Percentiles rank a stretch among this genome's conserved stretches.
Evolutionary conservation across 129 eudicot species (phyloP).

Genomic region (Oenanthe sinensis): DNA sequence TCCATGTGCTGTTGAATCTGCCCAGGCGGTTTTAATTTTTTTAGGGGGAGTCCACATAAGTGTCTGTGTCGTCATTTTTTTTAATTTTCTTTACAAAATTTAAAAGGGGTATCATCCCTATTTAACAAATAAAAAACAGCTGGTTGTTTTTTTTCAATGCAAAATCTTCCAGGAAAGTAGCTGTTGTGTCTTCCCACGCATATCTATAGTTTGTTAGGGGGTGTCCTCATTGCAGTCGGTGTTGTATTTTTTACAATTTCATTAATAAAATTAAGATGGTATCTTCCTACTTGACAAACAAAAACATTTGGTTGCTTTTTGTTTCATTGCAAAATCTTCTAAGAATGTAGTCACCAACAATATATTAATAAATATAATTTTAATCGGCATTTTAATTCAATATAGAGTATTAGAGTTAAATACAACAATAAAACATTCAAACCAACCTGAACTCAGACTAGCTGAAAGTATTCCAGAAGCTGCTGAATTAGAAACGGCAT

Average conservation of each 20-base stretch:
- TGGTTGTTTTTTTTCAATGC: background rate
- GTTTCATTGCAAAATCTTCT: background rate
- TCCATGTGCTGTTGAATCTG: background rate
- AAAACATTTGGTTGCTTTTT: background rate
- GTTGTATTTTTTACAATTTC: background rate
- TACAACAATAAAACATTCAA: background rate
- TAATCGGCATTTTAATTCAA: background rate
- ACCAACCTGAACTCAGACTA: constrained; percentile 70
- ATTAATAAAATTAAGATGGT: background rate
- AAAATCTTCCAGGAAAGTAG: background rate
- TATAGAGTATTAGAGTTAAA: background rate
- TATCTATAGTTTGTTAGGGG: background rate
- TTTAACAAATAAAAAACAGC: background rate
- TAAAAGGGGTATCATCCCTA: background rate
- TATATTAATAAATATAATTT: background rate
- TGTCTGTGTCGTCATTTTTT: background rate
- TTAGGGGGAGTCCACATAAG: background rate
- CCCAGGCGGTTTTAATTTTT: background rate
- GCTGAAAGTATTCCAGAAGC: constrained; percentile 93
- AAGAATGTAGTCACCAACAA: background rate
- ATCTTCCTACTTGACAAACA: background rate
- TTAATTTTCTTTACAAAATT: background rate
- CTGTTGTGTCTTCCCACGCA: background rate
- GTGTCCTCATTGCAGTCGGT: background rate
- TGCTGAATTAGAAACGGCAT: constrained; percentile 84